Conservation (phyloP, 179 eudicot genomes). For the Pouteria campechiana region DNA sequence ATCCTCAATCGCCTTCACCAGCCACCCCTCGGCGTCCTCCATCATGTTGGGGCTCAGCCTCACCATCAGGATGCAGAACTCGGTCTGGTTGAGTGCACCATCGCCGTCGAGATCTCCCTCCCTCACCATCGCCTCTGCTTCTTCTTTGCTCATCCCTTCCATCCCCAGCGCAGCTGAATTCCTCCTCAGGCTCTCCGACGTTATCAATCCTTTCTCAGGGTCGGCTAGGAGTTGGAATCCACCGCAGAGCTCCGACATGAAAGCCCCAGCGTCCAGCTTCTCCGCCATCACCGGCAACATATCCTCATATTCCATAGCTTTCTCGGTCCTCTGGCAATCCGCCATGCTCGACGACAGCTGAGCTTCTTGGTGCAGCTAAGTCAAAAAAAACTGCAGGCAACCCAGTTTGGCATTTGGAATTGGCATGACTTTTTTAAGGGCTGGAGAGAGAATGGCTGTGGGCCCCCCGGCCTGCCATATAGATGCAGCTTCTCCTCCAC, state of each 20-base stretch:
- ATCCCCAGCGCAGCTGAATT: constrained; percentile 25
- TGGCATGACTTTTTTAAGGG: not conserved
- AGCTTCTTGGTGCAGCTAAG: too few relatives aligned
- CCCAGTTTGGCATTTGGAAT: constrained; percentile 1
- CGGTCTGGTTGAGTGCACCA: constrained; percentile 21
- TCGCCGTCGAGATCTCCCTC: constrained; percentile 33
- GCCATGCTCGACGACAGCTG: too few relatives aligned
- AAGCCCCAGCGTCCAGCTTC: constrained; percentile 30
- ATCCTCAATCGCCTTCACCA: constrained; percentile 20
- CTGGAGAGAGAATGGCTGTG: not conserved
- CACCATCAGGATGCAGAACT: constrained; percentile 36
- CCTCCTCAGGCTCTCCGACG: constrained; percentile 28
- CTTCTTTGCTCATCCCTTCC: constrained; percentile 25
- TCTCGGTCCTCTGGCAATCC: too few relatives aligned
- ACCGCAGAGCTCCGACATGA: constrained; percentile 21
- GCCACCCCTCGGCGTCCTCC: constrained; percentile 27
- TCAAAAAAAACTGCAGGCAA: constrained; percentile 10
- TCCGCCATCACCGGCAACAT: constrained; percentile 33
- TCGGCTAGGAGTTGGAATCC: constrained; percentile 30
- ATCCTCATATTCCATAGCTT: constrained; percentile 16
- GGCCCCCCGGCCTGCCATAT: not conserved
- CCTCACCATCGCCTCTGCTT: constrained; percentile 24
- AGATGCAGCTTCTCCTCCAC: too few relatives aligned
- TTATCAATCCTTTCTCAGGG: constrained; percentile 17
- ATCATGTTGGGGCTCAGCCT: constrained; percentile 38